Evolutionary conservation across 2,329 filamentous ascomycete genomes (phyloP).

Genomic region (Mariannaea sp.): DNA sequence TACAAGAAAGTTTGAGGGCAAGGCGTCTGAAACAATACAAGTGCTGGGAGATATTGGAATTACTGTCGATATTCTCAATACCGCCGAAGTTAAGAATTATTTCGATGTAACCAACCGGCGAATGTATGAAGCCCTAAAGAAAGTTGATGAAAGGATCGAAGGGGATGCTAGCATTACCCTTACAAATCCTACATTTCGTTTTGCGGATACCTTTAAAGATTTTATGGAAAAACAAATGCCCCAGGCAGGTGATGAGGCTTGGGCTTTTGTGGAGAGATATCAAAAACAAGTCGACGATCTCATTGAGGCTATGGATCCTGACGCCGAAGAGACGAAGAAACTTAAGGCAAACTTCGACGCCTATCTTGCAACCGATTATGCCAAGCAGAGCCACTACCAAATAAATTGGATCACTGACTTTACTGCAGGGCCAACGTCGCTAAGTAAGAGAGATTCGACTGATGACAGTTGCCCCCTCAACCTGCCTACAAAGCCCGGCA

Average conservation of each 20-base stretch:
- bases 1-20: too few species aligned
- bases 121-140: conserved; percentile 11
- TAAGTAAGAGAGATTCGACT: too few species aligned
- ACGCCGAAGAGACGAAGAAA: too few species aligned
- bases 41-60: conserved; percentile 3
- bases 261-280: conserved; percentile 16
- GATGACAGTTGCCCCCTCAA: too few species aligned
- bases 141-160: conserved; percentile 2
- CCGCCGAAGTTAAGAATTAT: not conserved
- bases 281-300: too few species aligned
- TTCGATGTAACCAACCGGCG: conserved; percentile 15
- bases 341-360: too few species aligned
- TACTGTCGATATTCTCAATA: conserved; percentile 10
- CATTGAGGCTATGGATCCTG: too few species aligned
- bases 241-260: not conserved
- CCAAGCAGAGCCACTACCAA: too few species aligned
- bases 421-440: too few species aligned
- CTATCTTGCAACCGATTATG: too few species aligned
- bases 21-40: not conserved
- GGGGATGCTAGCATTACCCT: not conserved
- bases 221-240: conserved; percentile 12
- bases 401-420: too few species aligned
- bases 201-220: conserved; percentile 2
- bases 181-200: not conserved
- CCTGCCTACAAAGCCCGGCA: too few species aligned